Evolutionary conservation across 164 flowering plant species (phyloP), one percentile per base, ranked within the genome.

Genomic region (Hamamelis virginiana): DNA sequence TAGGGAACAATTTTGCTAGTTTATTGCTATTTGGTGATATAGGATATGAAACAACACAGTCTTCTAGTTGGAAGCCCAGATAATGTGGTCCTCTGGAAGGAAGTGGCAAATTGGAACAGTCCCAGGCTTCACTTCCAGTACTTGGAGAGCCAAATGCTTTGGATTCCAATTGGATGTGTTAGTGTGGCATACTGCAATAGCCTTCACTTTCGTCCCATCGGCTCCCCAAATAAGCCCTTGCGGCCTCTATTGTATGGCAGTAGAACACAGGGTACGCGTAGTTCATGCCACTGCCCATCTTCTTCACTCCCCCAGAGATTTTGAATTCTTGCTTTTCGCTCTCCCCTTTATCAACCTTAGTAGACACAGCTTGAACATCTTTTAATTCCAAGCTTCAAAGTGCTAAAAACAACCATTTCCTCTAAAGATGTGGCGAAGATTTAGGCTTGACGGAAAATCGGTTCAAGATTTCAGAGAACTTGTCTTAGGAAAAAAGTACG

Each of bases 361-460:
- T 81, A 4, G 84, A 81, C 45, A 79, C 44, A 9, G 77, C 81
- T 23, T 69, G 55, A 6, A 76, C 72, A 10, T 66, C 50, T 56
- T 61, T 77, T n/a, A n/a, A n/a, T n/a, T 46, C 84, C 83, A 5
- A 83, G 75, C 77, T 77, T 76, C 9, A 84, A 77, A 51, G 70
- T 77, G 64, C 78, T 71, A 19, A 67, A 83, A 56, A 82, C 89
- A 27, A 85, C 78, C 89, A 90, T 80, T 41, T 87, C 84, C 53
- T 88, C 92, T 21, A 84, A 59, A 9, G 89, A 86, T 8, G 87
- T 82, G 5, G 84, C 86, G 44, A 89, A 87, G 8, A 69, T 26
- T 51, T 75, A 16, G 52, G 45, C 13, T 80, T 27, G 58, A 86
- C 46, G 0, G 84, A 75, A 78, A 83, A 87, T 53, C 52, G 44